Evolutionary conservation across 2,329 filamentous ascomycete genomes (phyloP), one percentile per base, ranked within the genome.

Genomic region (Mycocentrospora acerina): DNA sequence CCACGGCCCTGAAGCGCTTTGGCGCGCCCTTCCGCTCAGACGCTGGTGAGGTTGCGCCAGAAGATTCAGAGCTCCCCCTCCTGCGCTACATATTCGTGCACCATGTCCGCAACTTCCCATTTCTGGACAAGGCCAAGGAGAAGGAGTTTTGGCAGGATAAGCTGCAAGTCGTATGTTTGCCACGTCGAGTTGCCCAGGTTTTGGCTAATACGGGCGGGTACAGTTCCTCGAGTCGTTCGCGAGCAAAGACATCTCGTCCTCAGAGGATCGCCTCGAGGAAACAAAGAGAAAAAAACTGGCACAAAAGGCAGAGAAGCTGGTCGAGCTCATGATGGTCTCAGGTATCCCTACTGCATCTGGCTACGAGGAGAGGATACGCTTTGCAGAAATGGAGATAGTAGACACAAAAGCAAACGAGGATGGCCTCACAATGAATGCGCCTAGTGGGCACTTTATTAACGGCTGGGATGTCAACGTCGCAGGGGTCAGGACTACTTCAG

Each of bases 61-160:
- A 95, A 44, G 90, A 98, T 62, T 96, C 90, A 2, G 91, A 97
- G 57, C 77, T 98, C 18, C 93, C 93, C 13, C 86, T 98, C 47
- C 76, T 98, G 46, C 82, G 93, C 51, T 97, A 93, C 72, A 95
- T 98, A 61, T 98, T 98, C 64, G 93, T 97, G 37, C 86, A 97
- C 64, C 90, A 97, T 82, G 83, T 98, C 43, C 89, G 93, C 60
- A 94, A 97, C 59, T 98, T 98, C 59, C 93, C 93, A 1, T 98
- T 98, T 63, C 80, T 98, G 49, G 90, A 98, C 70, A 89, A 95
- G 75, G 93, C 93, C 15, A 86, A 82, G 61, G 93, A 98, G 78
- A 95, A 97, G 78, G 93, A 98, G 71, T 98, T 98, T 62, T 98
- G 93, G 93, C 93, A 98, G 72, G 90, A 97, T 65, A 97, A 95